Conservation (phyloP, 495 filamentous ascomycete species). For the Tuber magnatum region DNA sequence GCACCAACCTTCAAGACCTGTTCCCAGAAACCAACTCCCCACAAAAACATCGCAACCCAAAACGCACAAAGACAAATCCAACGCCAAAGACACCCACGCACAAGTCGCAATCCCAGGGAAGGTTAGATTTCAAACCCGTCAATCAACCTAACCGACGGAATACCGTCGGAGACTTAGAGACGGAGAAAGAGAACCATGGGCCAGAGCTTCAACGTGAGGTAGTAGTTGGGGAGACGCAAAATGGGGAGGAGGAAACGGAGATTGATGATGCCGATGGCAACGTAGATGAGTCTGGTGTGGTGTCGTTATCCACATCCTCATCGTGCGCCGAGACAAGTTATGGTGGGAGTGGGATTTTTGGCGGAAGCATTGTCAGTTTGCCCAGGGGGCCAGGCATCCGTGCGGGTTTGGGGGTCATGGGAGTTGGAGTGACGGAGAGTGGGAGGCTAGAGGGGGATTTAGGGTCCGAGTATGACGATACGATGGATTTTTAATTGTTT, state of each 20-base stretch:
- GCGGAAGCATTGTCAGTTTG: slow-evolving; percentile 15
- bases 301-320: not conserved
- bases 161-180: not conserved
- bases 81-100: slow-evolving; percentile 14
- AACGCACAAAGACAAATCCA: slow-evolving; percentile 23
- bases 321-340: slow-evolving; percentile 13
- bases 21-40: slow-evolving; percentile 24
- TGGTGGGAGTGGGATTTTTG: slow-evolving; percentile 18
- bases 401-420: not conserved
- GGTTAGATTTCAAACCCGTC: slow-evolving; percentile 17
- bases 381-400: slow-evolving; percentile 20
- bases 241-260: slow-evolving; percentile 7
- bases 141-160: slow-evolving; percentile 17
- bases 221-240: slow-evolving; percentile 16
- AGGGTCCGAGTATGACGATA: slow-evolving; percentile 32
- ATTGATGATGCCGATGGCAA: slow-evolving; percentile 14
- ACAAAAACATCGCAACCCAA: slow-evolving; percentile 23
- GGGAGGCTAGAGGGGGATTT: slow-evolving; percentile 26
- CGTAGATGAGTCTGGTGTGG: not conserved
- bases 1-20: slow-evolving; percentile 12
- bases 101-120: slow-evolving; percentile 15
- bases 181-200: slow-evolving; percentile 15
- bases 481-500: slow-evolving; percentile 30
- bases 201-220: slow-evolving; percentile 6
- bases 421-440: slow-evolving; percentile 14